Base-by-base conservation (phyloP, 2,329 filamentous ascomycete genomes). In the Trichoderma sp. region DNA sequence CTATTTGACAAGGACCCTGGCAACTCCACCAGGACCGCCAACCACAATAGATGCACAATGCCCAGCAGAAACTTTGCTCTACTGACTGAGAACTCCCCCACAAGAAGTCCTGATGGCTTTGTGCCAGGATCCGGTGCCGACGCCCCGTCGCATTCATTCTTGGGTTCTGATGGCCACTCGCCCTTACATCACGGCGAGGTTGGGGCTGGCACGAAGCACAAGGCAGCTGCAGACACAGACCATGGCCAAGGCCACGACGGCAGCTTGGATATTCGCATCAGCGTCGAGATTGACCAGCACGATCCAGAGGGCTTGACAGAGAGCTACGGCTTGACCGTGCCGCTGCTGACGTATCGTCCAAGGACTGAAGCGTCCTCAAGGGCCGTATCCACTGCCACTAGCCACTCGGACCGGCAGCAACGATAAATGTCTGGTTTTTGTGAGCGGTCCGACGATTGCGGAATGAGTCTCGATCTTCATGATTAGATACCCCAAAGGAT, bases 41-140 rank as follows among this genome's bases (percentile, higher is more conserved):
- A 83, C 55, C 91, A 86, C 76, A 97, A 97, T 80, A 87, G 92
- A 72, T 92, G 93, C 71, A 97, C 94, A 13, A 97, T 97, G 80
- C 89, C 97, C 2, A 94, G 93, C 73, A 89, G 96, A 29, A 99
- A 99, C 79, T 99, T 93, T 86, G 95, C 95, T 75, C 91, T 92
- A 53, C 90, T 99, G 70, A 91, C 92, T 21, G 92, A 97, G 78
- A 97, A 97, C 79, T 89, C 90, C n/a, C 92, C 87, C 58, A 83
- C 84, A 75, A 75, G 53, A 7, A 49, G 71, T 14, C 66, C 70
- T 16, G 77, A 77, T 37, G 75, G 73, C 73, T 72, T 75, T 24
- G 67, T 76, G 29, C 70, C 69, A 7, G 74, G 74, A 43, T 67
- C 66, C 5, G 72, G 73, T 29, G 70, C 59, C 6, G 68, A 72